These are phyloP conservation scores for Lophiostoma macrostomum DNA, from an alignment of 495 filamentous ascomycete genomes.

Conservation along the genomic window DNA sequence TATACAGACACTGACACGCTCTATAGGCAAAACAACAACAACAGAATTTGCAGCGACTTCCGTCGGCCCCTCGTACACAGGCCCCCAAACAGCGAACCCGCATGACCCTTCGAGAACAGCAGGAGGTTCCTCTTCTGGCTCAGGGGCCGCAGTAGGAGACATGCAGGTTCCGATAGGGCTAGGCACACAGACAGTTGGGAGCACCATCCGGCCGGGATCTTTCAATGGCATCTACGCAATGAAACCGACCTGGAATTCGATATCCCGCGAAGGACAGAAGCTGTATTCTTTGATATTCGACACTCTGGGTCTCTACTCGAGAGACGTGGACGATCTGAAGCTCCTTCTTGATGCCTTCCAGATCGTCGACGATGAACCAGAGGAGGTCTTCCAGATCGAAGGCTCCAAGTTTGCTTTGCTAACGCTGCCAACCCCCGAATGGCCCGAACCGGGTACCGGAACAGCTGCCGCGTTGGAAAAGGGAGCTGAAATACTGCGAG, in stretches of 20 bases:
- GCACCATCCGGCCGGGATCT: constrained; percentile 48
- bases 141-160: constrained; percentile 52
- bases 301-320: constrained; percentile 53
- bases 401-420: constrained; percentile 49
- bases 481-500: constrained; percentile 41
- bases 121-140: constrained; percentile 54
- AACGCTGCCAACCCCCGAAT: constrained; percentile 49
- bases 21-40: constrained; percentile 44
- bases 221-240: constrained; percentile 55
- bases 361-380: constrained; percentile 47
- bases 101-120: constrained; percentile 50
- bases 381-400: constrained; percentile 37
- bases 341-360: constrained; percentile 49
- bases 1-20: neutral
- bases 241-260: constrained; percentile 53
- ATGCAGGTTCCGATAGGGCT: constrained; percentile 49
- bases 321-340: constrained; percentile 50
- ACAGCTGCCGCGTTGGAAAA: constrained; percentile 45
- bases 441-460: constrained; percentile 49
- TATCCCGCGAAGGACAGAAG: constrained; percentile 53
- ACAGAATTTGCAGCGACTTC: constrained; percentile 51
- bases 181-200: constrained; percentile 53
- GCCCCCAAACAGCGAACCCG: constrained; percentile 44
- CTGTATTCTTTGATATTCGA: constrained; percentile 50
- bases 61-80: constrained; percentile 32